These are phyloP conservation scores for Neoboletus magnificus DNA, from an alignment of 768 basidiomycete genomes.

Conservation along the genomic window DNA sequence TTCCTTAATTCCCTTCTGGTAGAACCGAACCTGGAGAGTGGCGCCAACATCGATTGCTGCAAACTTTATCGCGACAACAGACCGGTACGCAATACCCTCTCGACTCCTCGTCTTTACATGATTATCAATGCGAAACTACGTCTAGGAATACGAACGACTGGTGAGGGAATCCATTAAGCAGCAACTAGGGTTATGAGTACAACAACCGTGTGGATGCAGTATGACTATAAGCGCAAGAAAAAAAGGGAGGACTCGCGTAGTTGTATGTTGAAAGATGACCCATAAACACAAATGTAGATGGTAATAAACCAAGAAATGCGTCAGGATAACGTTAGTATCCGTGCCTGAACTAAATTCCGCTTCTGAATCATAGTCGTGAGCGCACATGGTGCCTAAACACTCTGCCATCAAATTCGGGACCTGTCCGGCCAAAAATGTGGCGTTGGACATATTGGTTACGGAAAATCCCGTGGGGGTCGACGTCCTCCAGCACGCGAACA, in stretches of 20 bases:
- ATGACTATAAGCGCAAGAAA: slow-evolving; percentile 16
- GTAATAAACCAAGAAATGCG: not conserved
- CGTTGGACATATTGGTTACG: slow-evolving; percentile 87
- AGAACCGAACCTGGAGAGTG: slow-evolving; percentile 98
- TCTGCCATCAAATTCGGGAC: slow-evolving; percentile 37
- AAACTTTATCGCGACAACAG: slow-evolving; percentile 92
- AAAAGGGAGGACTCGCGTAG: slow-evolving; percentile 3
- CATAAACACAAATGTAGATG: not conserved
- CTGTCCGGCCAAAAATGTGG: slow-evolving; percentile 70
- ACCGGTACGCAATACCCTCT: slow-evolving; percentile 34
- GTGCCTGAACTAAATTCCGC: not conserved
- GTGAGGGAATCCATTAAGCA: slow-evolving; percentile 81
- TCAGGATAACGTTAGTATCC: not conserved
- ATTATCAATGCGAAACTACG: not conserved
- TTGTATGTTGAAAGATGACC: not conserved
- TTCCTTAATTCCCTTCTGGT: not conserved
- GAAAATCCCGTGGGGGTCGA: slow-evolving; percentile 77
- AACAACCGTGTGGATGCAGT: slow-evolving; percentile 5
- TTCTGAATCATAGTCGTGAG: slow-evolving; percentile 5
- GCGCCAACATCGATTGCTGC: slow-evolving; percentile 96
- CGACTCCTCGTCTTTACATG: not conserved
- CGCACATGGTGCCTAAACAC: slow-evolving; percentile 42
- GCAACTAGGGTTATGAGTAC: slow-evolving; percentile 69
- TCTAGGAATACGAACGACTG: slow-evolving; percentile 80
- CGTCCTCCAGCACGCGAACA: slow-evolving; percentile 55